A percentile compares a stretch with the other conserved stretches of the same genome.
Evolutionary conservation across 306 rosid species (phyloP).

Genomic region (Cicer judaicum): DNA sequence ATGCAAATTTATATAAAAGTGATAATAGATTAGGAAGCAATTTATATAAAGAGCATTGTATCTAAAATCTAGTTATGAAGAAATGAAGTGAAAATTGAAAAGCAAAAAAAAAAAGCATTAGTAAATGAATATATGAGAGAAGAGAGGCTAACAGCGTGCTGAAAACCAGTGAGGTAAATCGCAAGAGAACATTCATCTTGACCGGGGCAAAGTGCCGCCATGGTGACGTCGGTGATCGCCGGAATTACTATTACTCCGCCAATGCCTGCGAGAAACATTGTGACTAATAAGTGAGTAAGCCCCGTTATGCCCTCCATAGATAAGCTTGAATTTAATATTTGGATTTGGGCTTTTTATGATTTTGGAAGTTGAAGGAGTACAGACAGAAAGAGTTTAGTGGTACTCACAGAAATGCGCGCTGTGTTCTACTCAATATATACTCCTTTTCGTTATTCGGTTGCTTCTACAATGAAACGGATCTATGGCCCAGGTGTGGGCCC

Average conservation of each 20-base stretch:
- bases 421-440: not conserved
- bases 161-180: constrained; percentile 82
- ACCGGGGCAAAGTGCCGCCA: constrained; percentile 79
- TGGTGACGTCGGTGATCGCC: constrained; percentile 68
- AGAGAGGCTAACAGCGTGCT: constrained; percentile 63
- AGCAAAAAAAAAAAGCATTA: accelerated
- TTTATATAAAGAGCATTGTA: not conserved
- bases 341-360: no score
- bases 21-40: no score
- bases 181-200: constrained; percentile 79
- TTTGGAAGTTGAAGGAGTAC: not conserved
- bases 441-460: not conserved
- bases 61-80: not conserved
- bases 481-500: not conserved
- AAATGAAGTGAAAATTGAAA: not conserved
- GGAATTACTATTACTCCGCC: constrained; percentile 51
- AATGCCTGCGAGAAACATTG: constrained; percentile 55
- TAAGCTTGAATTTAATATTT: no score
- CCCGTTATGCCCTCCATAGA: constrained; percentile 49
- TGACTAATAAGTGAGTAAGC: constrained; percentile 64
- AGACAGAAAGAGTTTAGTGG: no score
- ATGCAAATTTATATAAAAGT: no score
- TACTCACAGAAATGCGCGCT: no score
- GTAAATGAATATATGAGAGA: not conserved
- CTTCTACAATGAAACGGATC: not conserved